Evolutionary conservation across 805 yeast species (phyloP).

Genomic region (Sugiyamaella chiloensis): DNA sequence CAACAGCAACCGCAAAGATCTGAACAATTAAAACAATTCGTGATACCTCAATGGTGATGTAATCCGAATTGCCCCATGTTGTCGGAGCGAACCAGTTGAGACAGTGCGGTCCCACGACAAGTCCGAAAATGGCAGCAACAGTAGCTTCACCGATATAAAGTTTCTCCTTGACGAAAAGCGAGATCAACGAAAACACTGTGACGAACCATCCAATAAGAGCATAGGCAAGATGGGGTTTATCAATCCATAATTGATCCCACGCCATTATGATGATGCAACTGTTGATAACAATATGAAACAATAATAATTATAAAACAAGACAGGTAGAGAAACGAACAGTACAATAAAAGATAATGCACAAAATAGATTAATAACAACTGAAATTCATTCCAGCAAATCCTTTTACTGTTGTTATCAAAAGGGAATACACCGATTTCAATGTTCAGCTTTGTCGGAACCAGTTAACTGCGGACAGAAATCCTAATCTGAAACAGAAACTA

Average conservation of each 20-base stretch:
- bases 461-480: no score
- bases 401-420: no score
- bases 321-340: no score
- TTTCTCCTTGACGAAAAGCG: conserved; percentile 77
- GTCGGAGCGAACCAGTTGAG: conserved; percentile 79
- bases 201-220: conserved; percentile 84
- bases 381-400: no score
- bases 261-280: conserved; percentile 24
- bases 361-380: no score
- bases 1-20: conserved; percentile 93
- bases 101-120: conserved; percentile 86
- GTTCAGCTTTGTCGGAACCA: no score
- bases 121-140: conserved; percentile 79
- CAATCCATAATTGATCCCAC: conserved; percentile 40
- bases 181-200: conserved; percentile 73
- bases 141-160: conserved; percentile 90
- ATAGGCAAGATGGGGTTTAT: conserved; percentile 78
- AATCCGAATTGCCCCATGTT: conserved; percentile 82
- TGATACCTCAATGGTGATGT: conserved; percentile 76
- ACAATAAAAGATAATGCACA: no score
- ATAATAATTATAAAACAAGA: background rate
- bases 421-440: no score
- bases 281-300: background rate
- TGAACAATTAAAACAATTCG: conserved; percentile 81
- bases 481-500: no score